A percentile compares a stretch with the other conserved stretches of the same genome.
These are phyloP conservation scores for Arbutus unedo DNA, from an alignment of 148 eudicot genomes.

Conservation along the genomic window DNA sequence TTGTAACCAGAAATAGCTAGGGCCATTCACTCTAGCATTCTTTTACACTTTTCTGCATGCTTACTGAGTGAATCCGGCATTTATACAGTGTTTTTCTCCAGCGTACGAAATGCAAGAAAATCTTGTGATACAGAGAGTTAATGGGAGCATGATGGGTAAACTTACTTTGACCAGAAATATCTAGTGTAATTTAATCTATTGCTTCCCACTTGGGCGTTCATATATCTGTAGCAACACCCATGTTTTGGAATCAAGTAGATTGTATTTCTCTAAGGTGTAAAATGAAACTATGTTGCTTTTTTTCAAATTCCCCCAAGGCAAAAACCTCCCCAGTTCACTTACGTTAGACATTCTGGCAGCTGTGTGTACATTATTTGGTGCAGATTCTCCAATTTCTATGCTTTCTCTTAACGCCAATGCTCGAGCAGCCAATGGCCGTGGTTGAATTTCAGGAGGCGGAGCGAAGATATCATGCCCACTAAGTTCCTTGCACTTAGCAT, in stretches of 20 bases:
- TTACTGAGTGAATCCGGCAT: too few species aligned
- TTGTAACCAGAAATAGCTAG: background rate
- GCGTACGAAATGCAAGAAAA: too few species aligned
- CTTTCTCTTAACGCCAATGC: slow-evolving; percentile 64
- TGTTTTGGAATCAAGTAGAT: background rate
- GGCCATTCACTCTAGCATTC: background rate
- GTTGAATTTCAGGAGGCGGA: slow-evolving; percentile 73
- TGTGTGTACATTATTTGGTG: slow-evolving; percentile 30
- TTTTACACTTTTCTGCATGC: too few species aligned
- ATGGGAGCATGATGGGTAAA: background rate
- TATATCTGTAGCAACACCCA: background rate
- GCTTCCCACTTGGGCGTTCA: background rate
- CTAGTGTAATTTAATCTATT: background rate
- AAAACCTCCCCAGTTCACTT: slow-evolving; percentile 3
- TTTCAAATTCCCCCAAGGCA: background rate
- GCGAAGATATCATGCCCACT: slow-evolving; percentile 79
- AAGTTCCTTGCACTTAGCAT: slow-evolving; percentile 78
- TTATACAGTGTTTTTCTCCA: too few species aligned
- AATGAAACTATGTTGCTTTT: background rate
- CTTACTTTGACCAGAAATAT: background rate
- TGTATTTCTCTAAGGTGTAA: background rate
- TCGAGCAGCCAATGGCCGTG: slow-evolving; percentile 50
- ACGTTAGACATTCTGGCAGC: slow-evolving; percentile 18
- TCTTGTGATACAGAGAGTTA: too few species aligned
- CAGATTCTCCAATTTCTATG: slow-evolving; percentile 44